Evolutionary conservation across 2,329 filamentous ascomycete genomes (phyloP), one percentile per base, ranked within the genome.

Genomic region (Myotisia sp.): DNA sequence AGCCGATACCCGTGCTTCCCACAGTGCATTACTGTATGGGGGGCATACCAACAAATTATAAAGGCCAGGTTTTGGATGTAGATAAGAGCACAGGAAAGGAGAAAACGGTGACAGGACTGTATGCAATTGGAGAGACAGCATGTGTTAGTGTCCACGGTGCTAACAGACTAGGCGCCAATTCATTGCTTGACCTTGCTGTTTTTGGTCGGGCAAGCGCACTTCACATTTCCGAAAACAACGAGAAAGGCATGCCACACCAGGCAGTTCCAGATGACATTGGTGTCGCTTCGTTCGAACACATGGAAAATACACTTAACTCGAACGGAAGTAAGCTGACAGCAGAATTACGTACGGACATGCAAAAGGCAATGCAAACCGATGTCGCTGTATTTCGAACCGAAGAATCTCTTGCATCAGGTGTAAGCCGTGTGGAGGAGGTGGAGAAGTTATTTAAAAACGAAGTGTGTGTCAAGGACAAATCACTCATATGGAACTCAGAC

Each of bases 401-500:
- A 45, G 78, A 87, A 59, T 81, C 75, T 41, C 70, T 92, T 53
- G 79, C 90, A 47, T 78, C 87, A 59, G 84, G 84, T 68, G 81
- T 90, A 41, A 68, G 68, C 59, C 82, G 74, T 64, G 86, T 92
- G 57, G 71, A 63, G 42, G 74, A 82, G 47, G 83, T 92, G 46
- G 84, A 92, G 56, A 60, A 70, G 49, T 70, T 65, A 47, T 92
- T 79, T 63, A 61, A 37, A 29, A 41, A 68, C 47, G 67, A 92
- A 49, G 76, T 92, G 45, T 81, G 82, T 53, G 90, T 81, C 63
- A 87, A 90, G 70, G 84, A 93, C 61, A 78, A 84, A 59, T 85
- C 79, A 68, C 90, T 92, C 82, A 92, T 92, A 65, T 93, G 84
- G 85, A 93, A 93, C 73, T 83, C 79, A 12, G 84, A 92, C 54